Percentiles rank a stretch among this genome's conserved stretches.
Evolutionary conservation across 1,139 yeast genomes (phyloP).

Genomic region (Magnusiomyces tetraspermus): DNA sequence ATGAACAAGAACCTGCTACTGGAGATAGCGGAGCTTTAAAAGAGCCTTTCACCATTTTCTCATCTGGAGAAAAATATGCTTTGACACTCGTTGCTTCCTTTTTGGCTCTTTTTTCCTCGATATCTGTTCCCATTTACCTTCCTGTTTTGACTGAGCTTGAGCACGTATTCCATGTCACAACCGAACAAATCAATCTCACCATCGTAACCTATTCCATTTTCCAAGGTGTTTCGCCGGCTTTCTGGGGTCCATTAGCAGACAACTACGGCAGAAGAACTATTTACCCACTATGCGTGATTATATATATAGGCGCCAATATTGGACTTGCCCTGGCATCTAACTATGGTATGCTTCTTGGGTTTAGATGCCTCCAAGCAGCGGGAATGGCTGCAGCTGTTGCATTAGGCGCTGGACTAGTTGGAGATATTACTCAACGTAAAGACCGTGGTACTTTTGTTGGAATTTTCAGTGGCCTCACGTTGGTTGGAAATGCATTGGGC

Average conservation of each 20-base stretch:
- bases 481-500: slow-evolving; percentile 67
- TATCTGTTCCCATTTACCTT: slow-evolving; percentile 63
- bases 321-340: slow-evolving; percentile 49
- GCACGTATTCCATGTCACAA: slow-evolving; percentile 42
- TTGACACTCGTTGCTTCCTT: slow-evolving; percentile 37
- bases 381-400: slow-evolving; percentile 67
- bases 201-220: slow-evolving; percentile 62
- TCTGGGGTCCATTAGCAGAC: slow-evolving; percentile 57
- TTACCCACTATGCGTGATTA: slow-evolving; percentile 41
- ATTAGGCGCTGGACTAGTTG: slow-evolving; percentile 54
- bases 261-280: slow-evolving; percentile 61
- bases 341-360: slow-evolving; percentile 45
- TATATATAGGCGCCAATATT: slow-evolving; percentile 48
- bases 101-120: slow-evolving; percentile 50
- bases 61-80: slow-evolving; percentile 30
- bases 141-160: slow-evolving; percentile 57
- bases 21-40: not conserved
- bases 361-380: slow-evolving; percentile 60
- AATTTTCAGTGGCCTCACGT: slow-evolving; percentile 49
- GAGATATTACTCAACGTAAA: slow-evolving; percentile 52
- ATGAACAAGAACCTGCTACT: no score
- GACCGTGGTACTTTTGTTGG: slow-evolving; percentile 64
- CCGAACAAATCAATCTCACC: slow-evolving; percentile 51
- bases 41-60: slow-evolving; percentile 31
- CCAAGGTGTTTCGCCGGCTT: slow-evolving; percentile 62